These are phyloP conservation scores for Suhomyces kunorum DNA, from an alignment of 1,139 yeast genomes.

Conservation along the genomic window DNA sequence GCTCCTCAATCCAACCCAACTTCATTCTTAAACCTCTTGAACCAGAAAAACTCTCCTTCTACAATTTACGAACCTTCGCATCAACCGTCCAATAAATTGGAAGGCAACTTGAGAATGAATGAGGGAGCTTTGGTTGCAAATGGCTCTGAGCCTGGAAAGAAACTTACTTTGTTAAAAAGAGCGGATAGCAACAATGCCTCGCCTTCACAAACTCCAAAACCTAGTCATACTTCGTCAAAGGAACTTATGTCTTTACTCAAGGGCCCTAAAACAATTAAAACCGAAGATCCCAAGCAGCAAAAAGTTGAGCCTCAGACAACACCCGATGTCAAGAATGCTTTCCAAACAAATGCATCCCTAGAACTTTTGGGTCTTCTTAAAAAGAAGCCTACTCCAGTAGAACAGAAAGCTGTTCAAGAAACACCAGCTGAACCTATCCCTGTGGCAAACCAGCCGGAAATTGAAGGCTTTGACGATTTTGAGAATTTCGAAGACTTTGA, in stretches of 20 bases:
- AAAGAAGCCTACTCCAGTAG: slow-evolving; percentile 11
- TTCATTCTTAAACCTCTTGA: slow-evolving; percentile 7
- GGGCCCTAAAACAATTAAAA: slow-evolving; percentile 9
- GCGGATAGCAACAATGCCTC: slow-evolving; percentile 15
- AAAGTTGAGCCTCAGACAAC: slow-evolving; percentile 9
- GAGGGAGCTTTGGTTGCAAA: slow-evolving; percentile 12
- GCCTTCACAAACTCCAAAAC: slow-evolving; percentile 1
- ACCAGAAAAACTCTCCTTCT: slow-evolving; percentile 3
- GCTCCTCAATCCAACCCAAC: slow-evolving; percentile 4
- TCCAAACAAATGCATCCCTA: slow-evolving; percentile 13
- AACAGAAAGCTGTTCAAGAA: not conserved
- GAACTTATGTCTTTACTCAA: slow-evolving; percentile 23
- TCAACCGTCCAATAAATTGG: slow-evolving; percentile 33
- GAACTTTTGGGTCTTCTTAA: slow-evolving; percentile 28
- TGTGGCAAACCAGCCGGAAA: slow-evolving; percentile 1
- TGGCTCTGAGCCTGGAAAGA: slow-evolving; percentile 25
- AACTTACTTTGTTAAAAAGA: slow-evolving; percentile 36
- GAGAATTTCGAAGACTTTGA: slow-evolving; percentile 41
- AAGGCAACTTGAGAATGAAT: slow-evolving; percentile 24
- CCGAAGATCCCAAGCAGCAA: not conserved
- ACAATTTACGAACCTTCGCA: slow-evolving; percentile 7
- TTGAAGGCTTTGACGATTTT: slow-evolving; percentile 18
- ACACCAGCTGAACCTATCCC: not conserved
- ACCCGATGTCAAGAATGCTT: too few species aligned
- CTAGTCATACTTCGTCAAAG: slow-evolving; percentile 13